Conservation (phyloP, 345 rosid species). For the Hirschfeldia incana region DNA sequence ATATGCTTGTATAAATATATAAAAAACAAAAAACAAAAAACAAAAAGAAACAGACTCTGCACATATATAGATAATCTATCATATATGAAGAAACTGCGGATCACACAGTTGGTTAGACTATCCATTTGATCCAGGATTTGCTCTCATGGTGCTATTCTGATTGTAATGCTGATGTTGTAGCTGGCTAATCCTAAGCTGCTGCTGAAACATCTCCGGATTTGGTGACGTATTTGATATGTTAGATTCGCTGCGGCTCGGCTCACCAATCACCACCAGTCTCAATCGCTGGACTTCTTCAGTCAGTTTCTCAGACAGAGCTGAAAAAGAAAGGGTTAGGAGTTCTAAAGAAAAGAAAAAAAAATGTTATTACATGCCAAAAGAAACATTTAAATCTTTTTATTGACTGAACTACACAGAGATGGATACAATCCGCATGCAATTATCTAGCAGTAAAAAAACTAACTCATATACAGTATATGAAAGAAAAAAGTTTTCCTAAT, state of each 20-base stretch:
- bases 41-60: slow-evolving; percentile 26
- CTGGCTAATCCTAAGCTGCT: slow-evolving; percentile 36
- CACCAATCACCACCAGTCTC: slow-evolving; percentile 35
- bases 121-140: slow-evolving; percentile 14
- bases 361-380: background rate
- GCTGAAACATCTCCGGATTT: slow-evolving; percentile 37
- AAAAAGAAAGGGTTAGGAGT: background rate
- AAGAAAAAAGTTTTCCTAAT: no score
- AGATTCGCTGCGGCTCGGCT: slow-evolving; percentile 37
- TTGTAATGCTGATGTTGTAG: slow-evolving; percentile 35
- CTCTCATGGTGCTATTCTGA: slow-evolving; percentile 12
- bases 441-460: background rate
- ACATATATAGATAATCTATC: slow-evolving; percentile 11
- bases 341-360: background rate
- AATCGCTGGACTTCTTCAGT: slow-evolving; percentile 49
- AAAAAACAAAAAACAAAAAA: background rate
- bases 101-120: slow-evolving; percentile 1
- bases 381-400: background rate
- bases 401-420: background rate
- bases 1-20: slow-evolving; percentile 1
- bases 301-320: slow-evolving; percentile 56
- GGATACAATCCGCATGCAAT: background rate
- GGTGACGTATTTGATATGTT: slow-evolving; percentile 24
- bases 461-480: background rate
- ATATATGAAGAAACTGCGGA: background rate